Evolutionary conservation across 495 filamentous ascomycete genomes (phyloP).

Genomic region (Darksidea phi): DNA sequence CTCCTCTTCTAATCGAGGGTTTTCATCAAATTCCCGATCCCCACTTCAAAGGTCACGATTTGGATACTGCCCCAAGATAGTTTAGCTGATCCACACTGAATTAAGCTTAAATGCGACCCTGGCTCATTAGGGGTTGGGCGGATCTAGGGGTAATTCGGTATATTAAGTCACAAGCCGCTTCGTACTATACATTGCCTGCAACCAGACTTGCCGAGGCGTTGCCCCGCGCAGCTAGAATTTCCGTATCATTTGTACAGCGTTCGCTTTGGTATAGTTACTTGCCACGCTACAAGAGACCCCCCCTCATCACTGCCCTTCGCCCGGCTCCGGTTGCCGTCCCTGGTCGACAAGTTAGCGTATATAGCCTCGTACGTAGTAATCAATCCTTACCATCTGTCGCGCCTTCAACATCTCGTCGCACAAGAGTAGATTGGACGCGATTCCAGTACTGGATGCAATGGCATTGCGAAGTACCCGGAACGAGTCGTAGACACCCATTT

Average conservation of each 20-base stretch:
- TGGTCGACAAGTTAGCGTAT: conserved; percentile 8
- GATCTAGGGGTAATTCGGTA: background rate
- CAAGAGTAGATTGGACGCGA: conserved; percentile 90
- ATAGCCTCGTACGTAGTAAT: background rate
- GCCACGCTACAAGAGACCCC: background rate
- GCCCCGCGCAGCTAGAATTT: conserved; percentile 4
- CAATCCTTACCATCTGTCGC: conserved; percentile 72
- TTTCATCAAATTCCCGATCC: too few relatives aligned
- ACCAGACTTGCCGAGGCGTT: conserved; percentile 2
- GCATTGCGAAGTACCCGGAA: conserved; percentile 92
- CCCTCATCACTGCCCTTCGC: conserved; percentile 24
- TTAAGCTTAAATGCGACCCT: conserved; percentile 17
- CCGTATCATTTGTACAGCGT: background rate
- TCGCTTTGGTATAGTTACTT: background rate
- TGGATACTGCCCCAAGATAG: background rate
- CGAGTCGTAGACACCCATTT: conserved; percentile 91
- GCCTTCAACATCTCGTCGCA: conserved; percentile 98
- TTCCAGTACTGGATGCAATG: conserved; percentile 89
- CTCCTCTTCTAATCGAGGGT: too few relatives aligned
- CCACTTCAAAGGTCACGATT: too few relatives aligned
- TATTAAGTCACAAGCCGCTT: conserved; percentile 3
- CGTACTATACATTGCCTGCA: conserved; percentile 21
- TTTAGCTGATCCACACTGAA: background rate
- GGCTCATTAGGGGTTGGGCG: background rate
- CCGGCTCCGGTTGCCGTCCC: conserved; percentile 33